Evolutionary conservation across 108 stramenopile genomes (phyloP).

Genomic region (Nannochloropsis granulata): DNA sequence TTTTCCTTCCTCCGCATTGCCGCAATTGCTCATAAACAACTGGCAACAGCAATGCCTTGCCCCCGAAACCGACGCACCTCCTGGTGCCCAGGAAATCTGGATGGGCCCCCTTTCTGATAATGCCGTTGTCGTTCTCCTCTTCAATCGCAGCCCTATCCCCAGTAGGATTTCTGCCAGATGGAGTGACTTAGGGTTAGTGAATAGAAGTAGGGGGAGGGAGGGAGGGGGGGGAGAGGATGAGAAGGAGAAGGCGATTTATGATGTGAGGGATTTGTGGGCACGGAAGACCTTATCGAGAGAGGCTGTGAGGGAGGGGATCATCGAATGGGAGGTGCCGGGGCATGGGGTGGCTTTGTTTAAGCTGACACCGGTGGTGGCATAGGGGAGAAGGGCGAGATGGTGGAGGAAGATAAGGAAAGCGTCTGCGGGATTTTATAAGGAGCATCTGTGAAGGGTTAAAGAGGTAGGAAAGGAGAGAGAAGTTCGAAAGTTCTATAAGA

Average conservation of each 20-base stretch:
- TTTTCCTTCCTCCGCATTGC: neutral
- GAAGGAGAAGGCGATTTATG: neutral
- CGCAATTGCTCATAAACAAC: neutral
- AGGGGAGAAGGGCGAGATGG: no score
- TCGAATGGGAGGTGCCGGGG: neutral
- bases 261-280: neutral
- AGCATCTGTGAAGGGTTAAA: no score
- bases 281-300: neutral
- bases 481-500: no score
- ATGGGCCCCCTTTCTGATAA: neutral
- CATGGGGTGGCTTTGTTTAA: neutral
- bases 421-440: no score
- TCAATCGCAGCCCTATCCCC: neutral
- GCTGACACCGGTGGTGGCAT: neutral
- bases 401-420: no score
- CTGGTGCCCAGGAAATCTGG: slow-evolving; percentile 5
- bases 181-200: neutral
- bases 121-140: neutral
- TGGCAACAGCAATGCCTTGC: slow-evolving; percentile 5
- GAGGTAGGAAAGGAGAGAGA: no score
- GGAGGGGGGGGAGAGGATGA: no score
- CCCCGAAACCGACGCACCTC: neutral
- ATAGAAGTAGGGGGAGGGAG: no score
- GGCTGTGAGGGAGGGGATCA: neutral
- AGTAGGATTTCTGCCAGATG: neutral